Percentiles rank a stretch among this genome's conserved stretches.
phyloP scores from a whole-genome alignment of 2,329 filamentous ascomycete genomes.

The Trichoderma sp. region DNA sequence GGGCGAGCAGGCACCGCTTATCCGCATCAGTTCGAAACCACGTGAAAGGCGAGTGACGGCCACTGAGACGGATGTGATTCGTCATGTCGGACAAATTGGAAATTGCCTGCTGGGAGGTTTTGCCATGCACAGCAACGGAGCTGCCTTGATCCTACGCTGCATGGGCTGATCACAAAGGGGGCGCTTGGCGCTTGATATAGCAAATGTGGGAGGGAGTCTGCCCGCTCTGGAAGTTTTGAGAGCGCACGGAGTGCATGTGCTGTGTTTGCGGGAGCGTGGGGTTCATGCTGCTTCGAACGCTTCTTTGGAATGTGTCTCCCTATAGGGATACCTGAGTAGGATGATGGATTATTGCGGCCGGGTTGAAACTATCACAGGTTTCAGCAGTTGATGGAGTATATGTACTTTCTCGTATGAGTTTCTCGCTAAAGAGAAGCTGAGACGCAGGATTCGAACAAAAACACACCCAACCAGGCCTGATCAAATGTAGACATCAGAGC shows the following conservation, averaged over 20 bases:
- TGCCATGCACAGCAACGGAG: background rate
- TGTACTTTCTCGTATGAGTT: background rate
- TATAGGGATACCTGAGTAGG: background rate
- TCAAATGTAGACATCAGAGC: background rate
- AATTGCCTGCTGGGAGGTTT: background rate
- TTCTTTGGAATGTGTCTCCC: background rate
- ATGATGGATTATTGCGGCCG: background rate
- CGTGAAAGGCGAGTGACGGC: conserved; percentile 10
- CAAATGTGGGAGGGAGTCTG: background rate
- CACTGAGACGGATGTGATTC: background rate
- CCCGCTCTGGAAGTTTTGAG: background rate
- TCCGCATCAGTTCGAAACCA: conserved; percentile 15
- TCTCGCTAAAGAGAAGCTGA: background rate
- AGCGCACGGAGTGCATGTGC: background rate
- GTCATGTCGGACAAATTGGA: conserved; percentile 5
- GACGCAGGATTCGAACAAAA: background rate
- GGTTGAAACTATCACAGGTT: background rate
- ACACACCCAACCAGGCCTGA: background rate
- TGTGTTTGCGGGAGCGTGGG: rapidly evolving
- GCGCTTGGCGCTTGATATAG: background rate
- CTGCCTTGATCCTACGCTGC: conserved; percentile 9
- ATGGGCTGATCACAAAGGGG: background rate
- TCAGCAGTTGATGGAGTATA: background rate
- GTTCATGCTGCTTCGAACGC: background rate
- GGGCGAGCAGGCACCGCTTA: conserved; percentile 1